Evolutionary conservation across 2,329 filamentous ascomycete species (phyloP), one percentile per base, ranked within the genome.

Genomic region (Diaporthe nobilis): DNA sequence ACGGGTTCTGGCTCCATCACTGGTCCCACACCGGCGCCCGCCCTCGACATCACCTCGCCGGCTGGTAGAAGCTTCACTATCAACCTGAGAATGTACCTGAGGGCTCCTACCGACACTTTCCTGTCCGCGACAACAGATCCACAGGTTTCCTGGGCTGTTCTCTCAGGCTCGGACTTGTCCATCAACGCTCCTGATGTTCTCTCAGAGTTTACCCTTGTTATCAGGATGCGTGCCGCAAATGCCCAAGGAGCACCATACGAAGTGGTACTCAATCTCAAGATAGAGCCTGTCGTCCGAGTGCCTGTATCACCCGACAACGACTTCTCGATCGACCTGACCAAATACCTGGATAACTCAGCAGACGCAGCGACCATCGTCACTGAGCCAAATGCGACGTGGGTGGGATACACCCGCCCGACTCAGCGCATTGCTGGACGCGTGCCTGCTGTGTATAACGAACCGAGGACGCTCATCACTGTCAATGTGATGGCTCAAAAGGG

Each of bases 311-410:
- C 51, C 4, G 39, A 31, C 4, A 71, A 47, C 13, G 22, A 25
- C 39, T 71, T 71, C 42, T 44, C 53, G 25, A 71, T 71, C 51
- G 42, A 58, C 7, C 55, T 71, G 15, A 47, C 22, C 17, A 25
- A 39, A 20, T 71, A 71, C 53, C 68, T 71, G 9, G 20, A 47
- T 31, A 47, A 28, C 12, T 9, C n/a, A 17, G 42, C 25, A 3
- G 68, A 71, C 22, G 13, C 17, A 25, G 37, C 31, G 37, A 71
- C 15, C 68, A 25, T 58, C 17, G 25, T 10, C 39, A 47, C 68
- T 37, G 37, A 47, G 3, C 68, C 68, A 34, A 10, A 34, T 34
- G 9, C 68, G 17, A 25, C 51, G 10, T 71, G 68, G 68, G 22
- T 71, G 10, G n/a, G 2, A 25, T 71, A 71, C 17, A 9, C 20